Evolutionary conservation across 768 basidiomycete species (phyloP), one percentile per base, ranked within the genome.

Genomic region (Russula brevipes): DNA sequence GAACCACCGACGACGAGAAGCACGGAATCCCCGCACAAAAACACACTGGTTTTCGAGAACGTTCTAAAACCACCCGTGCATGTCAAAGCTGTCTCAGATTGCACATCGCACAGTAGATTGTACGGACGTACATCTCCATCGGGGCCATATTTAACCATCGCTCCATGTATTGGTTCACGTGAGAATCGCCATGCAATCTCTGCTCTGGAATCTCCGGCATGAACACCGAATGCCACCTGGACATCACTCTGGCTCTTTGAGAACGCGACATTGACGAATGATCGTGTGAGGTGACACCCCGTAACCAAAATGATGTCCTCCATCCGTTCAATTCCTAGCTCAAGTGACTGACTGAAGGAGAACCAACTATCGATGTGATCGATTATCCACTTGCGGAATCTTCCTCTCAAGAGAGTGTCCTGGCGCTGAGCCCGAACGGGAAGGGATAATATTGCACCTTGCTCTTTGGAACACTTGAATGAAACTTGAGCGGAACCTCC

Each of bases 21-120:
- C 45, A 36, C 56, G 56, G 4, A 38, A 38, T 14, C 56, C 45
- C n/a, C 45, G 45, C 45, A 57, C 56, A 24, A 57, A 57, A 14
- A 36, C 47, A 41, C 56, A 57, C 47, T 47, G 44, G 8, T 47
- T 9, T 16, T 57, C 56, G 14, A 3, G 39, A 41, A 47, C 19
- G 38, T 57, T 12, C 56, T 57, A 24, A 16, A 57, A 47, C 19
- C n/a, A 47, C 10, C 5, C 5, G 7, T 30, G 53, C 9, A 54
- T 24, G 24, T 5, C 45, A 38, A 45, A 16, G n/a, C 12, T n/a
- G 9, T 33, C 39, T 30, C 39, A 30, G 54, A 14, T 54, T 31
- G 16, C 35, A 47, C 7, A 36, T 54, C 38, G 41, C 5, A 2
- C 39, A 12, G 12, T 12, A 41, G 44, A 47, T n/a, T 36, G n/a